Base-by-base conservation (phyloP, 257 asterid species). In the Plectranthus barbatus region DNA sequence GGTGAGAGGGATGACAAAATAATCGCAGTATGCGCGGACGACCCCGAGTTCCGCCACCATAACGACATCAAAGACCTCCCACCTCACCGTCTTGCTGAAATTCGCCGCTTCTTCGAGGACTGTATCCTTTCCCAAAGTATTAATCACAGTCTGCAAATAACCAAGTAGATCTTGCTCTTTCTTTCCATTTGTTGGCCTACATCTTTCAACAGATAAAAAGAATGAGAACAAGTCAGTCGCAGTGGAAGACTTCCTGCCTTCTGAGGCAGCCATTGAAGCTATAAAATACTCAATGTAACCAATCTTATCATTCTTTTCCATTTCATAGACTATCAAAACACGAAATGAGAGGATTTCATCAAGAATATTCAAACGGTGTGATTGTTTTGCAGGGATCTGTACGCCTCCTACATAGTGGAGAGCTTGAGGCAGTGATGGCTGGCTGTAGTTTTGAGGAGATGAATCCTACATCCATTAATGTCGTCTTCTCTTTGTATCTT, bases 1-100 rank as follows among this genome's bases (percentile, higher is more conserved):
- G 97, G 95, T 33, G 97, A 90, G 74, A 90, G 78, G 79, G 97
- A 90, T 69, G 97, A 90, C 77, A 90, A 90, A 64, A 86, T 90
- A 49, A 90, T 90, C 17, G 97, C 97, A 19, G 94, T 90, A n/a
- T 89, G 96, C 34, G 95, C 95, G 56, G 96, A 89, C 62, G 95
- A 86, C 71, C 96, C 95, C 0, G 95, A 90, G 77, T 86, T 84
- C 67, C 94, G 95, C 60, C 94, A 86, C 65, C 79, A 77, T 73
- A 77, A 51, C 36, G 91, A 86, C 79, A 84, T 90, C 37, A 80
- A 80, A 63, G 94, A 85, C 11, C 86, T 86, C 53, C 81, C 95
- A 52, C 95, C 95, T 40, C 97, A 90, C 14, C 95, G 95, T 51
- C 94, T 86, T 61, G 95, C 97, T 83, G 95, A 86, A 71, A 90